Evolutionary conservation across 345 rosid genomes (phyloP).

Genomic region (Linum trigynum): DNA sequence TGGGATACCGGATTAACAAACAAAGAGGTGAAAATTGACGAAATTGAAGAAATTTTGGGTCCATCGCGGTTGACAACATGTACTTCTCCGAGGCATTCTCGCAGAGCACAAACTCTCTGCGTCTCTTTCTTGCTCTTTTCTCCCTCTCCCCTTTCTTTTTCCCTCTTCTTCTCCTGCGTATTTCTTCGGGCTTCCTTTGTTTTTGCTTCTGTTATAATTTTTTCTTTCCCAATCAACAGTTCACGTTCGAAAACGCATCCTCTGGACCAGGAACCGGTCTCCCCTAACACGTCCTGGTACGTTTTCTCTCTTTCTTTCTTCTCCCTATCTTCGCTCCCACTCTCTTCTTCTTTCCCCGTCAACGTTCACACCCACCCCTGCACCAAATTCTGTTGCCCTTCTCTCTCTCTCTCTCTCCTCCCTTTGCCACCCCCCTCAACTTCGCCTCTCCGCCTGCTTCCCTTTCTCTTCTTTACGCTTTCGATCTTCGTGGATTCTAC

Average conservation of each 20-base stretch:
- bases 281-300: background rate
- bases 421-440: background rate
- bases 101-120: too few relatives aligned
- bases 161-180: background rate
- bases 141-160: too few relatives aligned
- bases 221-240: background rate
- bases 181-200: background rate
- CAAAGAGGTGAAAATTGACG: too few relatives aligned
- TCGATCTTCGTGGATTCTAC: background rate
- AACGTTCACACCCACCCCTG: background rate
- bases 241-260: slow-evolving; percentile 3
- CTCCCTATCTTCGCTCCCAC: background rate
- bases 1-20: too few relatives aligned
- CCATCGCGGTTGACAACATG: too few relatives aligned
- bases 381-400: background rate
- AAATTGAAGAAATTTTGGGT: too few relatives aligned
- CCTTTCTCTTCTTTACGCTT: background rate
- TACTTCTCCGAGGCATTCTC: too few relatives aligned
- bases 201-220: too few relatives aligned
- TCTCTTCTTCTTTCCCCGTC: background rate
- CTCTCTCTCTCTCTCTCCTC: background rate
- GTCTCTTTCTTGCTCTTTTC: too few relatives aligned
- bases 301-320: background rate
- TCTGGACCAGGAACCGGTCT: background rate
- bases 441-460: background rate